Evolutionary conservation across 257 asterid species (phyloP), one percentile per base, ranked within the genome.

Genomic region (Nicotiana tabacum): DNA sequence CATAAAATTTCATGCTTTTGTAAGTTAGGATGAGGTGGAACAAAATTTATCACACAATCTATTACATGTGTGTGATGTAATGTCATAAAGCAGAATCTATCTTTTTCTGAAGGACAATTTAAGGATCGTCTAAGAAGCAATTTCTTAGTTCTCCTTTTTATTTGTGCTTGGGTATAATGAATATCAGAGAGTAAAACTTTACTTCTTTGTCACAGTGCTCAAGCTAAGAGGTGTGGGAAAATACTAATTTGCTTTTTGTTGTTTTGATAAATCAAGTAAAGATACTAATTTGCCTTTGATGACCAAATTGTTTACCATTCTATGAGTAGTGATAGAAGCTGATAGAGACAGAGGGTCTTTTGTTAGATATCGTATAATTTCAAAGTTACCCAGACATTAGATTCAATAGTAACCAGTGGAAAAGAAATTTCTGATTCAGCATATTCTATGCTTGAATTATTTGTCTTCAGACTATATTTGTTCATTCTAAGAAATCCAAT

Each of bases 271-370:
- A 66, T 66, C 12, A 66, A 30, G 18, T 6, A 32, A 32, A 30
- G 16, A 27, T 70, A 72, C 24, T 48, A 5, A 0, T 27, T 74
- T 74, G 24, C 62, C 15, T 74, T 48, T 74, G 56, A 74, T 48
- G 62, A 24, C 62, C 51, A 74, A 74, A 74, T 74, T 74, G 80
- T 46, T 74, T 27, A 30, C 7, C 78, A 48, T 48, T 74, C 79
- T 46, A 57, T 27, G 51, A 11, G 78, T 74, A 24, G 46, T 37
- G 13, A 74, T 74, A 24, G 43, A 27, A 48, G 80, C 61, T 24
- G 43, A 48, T 48, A 74, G 9, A 27, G 80, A 27, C 1, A 11
- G 56, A 51, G 18, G 39, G 15, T 48, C 6, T 72, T n/a, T 21
- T 74, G 62, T 74, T 39, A 48, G 80, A 48, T 48, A 13, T 7